Percentiles rank a stretch among this genome's conserved stretches.
Evolutionary conservation across 1,284 basidiomycete genomes (phyloP).

Genomic region (Naganishia albida): DNA sequence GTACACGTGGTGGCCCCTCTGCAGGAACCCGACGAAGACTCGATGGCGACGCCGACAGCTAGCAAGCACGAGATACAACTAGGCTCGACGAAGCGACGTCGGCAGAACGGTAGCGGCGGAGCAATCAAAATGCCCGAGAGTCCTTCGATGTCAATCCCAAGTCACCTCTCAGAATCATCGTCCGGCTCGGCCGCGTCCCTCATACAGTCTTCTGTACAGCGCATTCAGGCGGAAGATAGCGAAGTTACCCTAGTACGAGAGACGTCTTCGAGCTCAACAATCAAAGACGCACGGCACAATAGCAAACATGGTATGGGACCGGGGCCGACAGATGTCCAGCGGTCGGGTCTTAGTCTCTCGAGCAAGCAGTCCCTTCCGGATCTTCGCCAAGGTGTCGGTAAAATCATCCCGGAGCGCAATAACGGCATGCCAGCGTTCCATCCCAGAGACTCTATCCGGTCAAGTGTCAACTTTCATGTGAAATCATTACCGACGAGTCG

Average conservation of each 20-base stretch:
- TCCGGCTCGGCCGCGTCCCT: neutral
- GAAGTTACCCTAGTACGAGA: conserved; percentile 28
- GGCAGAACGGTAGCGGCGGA: conserved; percentile 22
- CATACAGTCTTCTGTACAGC: conserved; percentile 2
- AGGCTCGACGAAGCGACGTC: conserved; percentile 27
- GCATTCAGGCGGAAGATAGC: conserved; percentile 17
- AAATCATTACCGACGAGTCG: conserved; percentile 24
- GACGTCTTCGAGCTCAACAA: conserved; percentile 32
- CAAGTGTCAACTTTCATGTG: conserved; percentile 22
- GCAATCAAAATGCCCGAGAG: neutral
- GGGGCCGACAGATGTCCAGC: conserved; percentile 49
- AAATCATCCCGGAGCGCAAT: conserved; percentile 8
- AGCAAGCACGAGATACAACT: conserved; percentile 30
- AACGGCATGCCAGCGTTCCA: neutral
- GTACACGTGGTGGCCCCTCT: neutral
- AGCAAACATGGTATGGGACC: conserved; percentile 46
- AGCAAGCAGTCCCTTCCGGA: conserved; percentile 87
- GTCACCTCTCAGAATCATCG: conserved; percentile 5
- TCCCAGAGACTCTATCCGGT: conserved; percentile 18
- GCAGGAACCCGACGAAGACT: conserved; percentile 15
- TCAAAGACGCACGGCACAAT: conserved; percentile 27
- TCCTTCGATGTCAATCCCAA: conserved; percentile 1
- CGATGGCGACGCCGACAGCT: conserved; percentile 24
- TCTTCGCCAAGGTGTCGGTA: conserved; percentile 64
- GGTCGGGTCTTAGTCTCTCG: conserved; percentile 54